Base-by-base conservation (phyloP, 108 stramenopile species). In the Discostella pseudostelligera region DNA sequence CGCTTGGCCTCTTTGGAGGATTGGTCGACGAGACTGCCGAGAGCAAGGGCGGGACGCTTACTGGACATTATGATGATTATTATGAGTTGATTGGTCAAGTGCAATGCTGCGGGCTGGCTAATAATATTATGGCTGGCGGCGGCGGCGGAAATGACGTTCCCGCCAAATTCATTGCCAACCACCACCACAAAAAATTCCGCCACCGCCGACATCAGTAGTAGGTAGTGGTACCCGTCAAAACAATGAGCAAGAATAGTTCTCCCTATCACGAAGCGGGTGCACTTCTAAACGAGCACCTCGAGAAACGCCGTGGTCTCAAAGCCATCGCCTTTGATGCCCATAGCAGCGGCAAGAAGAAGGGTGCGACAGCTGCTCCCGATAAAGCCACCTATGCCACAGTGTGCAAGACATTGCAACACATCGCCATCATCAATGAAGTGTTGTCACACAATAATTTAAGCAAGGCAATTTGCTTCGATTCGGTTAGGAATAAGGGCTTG, bases 401-500 rank as follows among this genome's bases (percentile, higher is more conserved):
- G 28, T 79, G 74, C 14, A 71, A 80, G 40, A 76, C 78, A 11
- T 66, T 83, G 51, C 75, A 72, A 25, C 62, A 74, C 44, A 43
- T 77, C 16, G 56, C 76, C 6, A 47, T 59, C 29, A 77, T 77
- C 51, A 66, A 77, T 46, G 32, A 60, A 10, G 51, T 77, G 19
- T 49, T 77, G 53, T 44, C 69, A 58, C 46, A 56, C 9, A 51
- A 71, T 46, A 81, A 39, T 12, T 36, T 83, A 22, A 32, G 72
- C 58, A 78, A 74, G 62, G 60, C 73, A 1, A 70, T 76, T 26
- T 43, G 40, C 13, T 62, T 79, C 13, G 79, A 81, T 14, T 47
- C 70, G 6, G 58, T 56, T 26, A 51, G 76, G 4, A 85, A 84
- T 51, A 58, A 76, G 28, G 86, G 78, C 25, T 76, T 95, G 46